Base-by-base conservation (phyloP, 2,329 filamentous ascomycete genomes). In the Exutisphaerella laricina region DNA sequence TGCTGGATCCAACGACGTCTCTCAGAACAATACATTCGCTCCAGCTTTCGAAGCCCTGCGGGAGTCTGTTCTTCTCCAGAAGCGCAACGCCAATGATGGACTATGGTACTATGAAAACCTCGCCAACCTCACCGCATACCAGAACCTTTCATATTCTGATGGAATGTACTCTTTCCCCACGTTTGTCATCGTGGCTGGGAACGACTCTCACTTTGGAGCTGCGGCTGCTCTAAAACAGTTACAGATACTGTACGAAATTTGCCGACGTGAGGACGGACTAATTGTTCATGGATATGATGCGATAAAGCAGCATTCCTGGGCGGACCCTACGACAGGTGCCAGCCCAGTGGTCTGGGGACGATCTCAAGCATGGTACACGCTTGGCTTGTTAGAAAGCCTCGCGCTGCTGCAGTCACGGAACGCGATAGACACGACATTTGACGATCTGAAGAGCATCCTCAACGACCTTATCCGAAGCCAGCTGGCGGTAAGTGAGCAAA, bases 241-340 rank as follows among this genome's bases (percentile, higher is more conserved):
- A 28, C 63, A 69, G 8, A 64, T 73, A 2, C 60, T 78, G 17
- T 67, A 70, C 49, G 50, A 56, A 34, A 68, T 70, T 46, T 72
- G 69, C 43, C 53, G 71, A 49, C 45, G 59, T 22, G 59, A 57
- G 2, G 68, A 65, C 0, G 67, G 69, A 0, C 61, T 78, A 1
- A 59, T 76, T 0, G 69, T 74, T 0, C 76, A 79, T 47, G 75
- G 76, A 4, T 79, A 76, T 51, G 76, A 79, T 46, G 68, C 68
- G 23, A 63, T 61, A 7, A 68, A 65, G 44, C 66, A 53, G 0
- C 74, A 74, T 4, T 55, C 67, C 0, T 80, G 77, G 77, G 75
- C 76, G 0, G 65, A 75, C 39, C 59, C 64, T 0, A 43, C 54
- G 2, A 77, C 70, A 0, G 76, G 77, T 1, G 73, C 70, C 0